These are phyloP conservation scores for Dactylonectria macrodidyma DNA, from an alignment of 2,329 filamentous ascomycete species.

Conservation along the genomic window DNA sequence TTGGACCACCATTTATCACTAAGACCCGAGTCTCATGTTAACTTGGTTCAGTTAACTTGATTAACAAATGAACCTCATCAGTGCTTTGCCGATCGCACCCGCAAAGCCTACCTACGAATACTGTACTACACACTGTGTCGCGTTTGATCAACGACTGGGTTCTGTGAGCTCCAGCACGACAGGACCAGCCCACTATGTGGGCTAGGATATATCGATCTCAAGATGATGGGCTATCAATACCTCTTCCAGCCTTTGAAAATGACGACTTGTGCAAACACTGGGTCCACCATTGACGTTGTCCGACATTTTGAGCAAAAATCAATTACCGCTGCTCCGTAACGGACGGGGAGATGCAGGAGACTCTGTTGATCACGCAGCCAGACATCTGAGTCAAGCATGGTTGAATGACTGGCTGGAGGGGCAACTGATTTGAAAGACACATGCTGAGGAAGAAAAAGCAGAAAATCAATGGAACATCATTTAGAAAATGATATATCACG, in stretches of 20 bases:
- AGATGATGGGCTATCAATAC: background rate
- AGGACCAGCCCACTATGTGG: background rate
- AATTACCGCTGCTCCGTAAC: background rate
- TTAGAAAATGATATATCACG: background rate
- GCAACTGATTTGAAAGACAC: background rate
- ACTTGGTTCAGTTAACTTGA: no score
- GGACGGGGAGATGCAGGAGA: background rate
- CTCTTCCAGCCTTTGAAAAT: constrained; percentile 13
- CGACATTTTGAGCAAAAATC: background rate
- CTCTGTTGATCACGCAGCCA: constrained; percentile 1
- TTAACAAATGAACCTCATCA: background rate
- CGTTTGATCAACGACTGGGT: constrained; percentile 8
- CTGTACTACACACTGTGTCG: background rate
- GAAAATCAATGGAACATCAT: background rate
- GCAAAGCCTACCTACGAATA: background rate
- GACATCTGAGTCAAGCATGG: constrained; percentile 39
- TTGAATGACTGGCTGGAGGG: constrained; percentile 12
- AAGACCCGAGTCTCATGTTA: background rate
- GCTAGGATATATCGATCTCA: constrained; percentile 2
- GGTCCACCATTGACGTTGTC: background rate
- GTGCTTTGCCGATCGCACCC: background rate
- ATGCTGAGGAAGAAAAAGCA: background rate
- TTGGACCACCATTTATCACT: background rate
- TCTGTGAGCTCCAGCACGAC: background rate
- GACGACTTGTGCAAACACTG: background rate